Conservation (phyloP, 2,329 filamentous ascomycete genomes). For the Thielaviopsis euricoi region DNA sequence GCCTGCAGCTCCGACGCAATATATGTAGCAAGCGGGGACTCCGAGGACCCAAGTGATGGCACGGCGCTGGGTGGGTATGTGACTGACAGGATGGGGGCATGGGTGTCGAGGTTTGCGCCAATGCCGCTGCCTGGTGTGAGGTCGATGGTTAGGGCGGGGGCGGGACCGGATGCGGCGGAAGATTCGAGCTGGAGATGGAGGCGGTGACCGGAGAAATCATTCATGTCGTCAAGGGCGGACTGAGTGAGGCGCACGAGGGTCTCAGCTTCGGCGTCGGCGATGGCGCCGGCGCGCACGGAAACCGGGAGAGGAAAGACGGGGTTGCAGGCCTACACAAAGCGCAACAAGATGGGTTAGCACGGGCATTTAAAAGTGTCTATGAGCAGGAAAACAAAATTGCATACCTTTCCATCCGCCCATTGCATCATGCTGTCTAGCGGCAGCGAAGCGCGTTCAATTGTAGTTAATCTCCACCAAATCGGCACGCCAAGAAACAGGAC, state of each 20-base stretch:
- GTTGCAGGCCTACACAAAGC: slow-evolving; percentile 51
- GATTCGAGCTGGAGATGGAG: slow-evolving; percentile 33
- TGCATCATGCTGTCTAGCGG: slow-evolving; percentile 74
- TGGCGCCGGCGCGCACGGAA: slow-evolving; percentile 50
- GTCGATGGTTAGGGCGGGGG: slow-evolving; percentile 50
- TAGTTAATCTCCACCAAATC: slow-evolving; percentile 91
- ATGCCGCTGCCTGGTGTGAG: slow-evolving; percentile 48
- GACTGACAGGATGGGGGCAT: slow-evolving; percentile 57
- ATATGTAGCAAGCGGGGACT: slow-evolving; percentile 53
- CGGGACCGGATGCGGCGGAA: slow-evolving; percentile 14
- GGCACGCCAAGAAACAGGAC: slow-evolving; percentile 72
- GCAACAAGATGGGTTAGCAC: not conserved
- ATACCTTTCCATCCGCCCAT: slow-evolving; percentile 81
- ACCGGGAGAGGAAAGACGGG: slow-evolving; percentile 79
- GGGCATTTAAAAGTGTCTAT: not conserved
- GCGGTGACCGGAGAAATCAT: slow-evolving; percentile 66
- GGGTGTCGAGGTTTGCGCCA: slow-evolving; percentile 45
- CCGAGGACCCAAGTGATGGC: slow-evolving; percentile 48
- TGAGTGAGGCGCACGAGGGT: slow-evolving; percentile 68
- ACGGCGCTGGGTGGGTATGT: slow-evolving; percentile 56
- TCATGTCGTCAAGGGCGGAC: slow-evolving; percentile 69
- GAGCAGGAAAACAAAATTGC: slow-evolving; percentile 12
- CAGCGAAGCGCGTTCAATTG: slow-evolving; percentile 72
- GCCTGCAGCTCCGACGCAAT: slow-evolving; percentile 62
- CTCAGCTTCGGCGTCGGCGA: slow-evolving; percentile 52